A percentile compares a stretch with the other conserved stretches of the same genome.
phyloP scores from a whole-genome alignment of 2,329 filamentous ascomycete genomes.

The Pyrenochaeta sp. region DNA sequence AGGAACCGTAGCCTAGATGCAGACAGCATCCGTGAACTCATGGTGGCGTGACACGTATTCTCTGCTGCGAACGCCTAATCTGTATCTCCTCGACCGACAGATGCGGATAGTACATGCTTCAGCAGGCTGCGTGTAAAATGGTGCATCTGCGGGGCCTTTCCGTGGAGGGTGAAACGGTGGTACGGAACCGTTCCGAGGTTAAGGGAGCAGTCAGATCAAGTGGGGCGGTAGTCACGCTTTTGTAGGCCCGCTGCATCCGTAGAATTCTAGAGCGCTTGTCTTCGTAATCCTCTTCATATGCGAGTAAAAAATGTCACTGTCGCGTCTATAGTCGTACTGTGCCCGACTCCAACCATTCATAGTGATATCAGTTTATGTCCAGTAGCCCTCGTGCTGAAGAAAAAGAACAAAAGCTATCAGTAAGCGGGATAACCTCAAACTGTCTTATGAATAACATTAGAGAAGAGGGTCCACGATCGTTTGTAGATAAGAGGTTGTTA shows the following conservation, averaged over 20 bases:
- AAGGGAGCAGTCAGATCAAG: background rate
- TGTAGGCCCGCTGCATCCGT: background rate
- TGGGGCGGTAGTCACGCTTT: background rate
- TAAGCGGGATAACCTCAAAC: no score
- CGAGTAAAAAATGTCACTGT: no score
- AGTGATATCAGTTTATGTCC: no score
- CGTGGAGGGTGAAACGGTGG: background rate
- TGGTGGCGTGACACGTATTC: conserved; percentile 20
- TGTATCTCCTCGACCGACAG: conserved; percentile 2
- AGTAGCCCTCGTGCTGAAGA: no score
- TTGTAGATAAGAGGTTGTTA: background rate
- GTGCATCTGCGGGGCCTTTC: conserved; percentile 2
- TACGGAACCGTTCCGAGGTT: conserved; percentile 3
- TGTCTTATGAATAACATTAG: background rate
- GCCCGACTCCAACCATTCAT: no score
- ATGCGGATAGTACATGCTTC: background rate
- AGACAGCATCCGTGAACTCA: conserved; percentile 7
- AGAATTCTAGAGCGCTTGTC: no score
- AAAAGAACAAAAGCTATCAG: no score
- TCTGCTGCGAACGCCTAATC: background rate
- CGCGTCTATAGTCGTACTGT: no score
- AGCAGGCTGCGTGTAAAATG: conserved; percentile 9
- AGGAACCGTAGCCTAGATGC: conserved; percentile 13
- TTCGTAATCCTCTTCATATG: no score
- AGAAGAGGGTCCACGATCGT: background rate